These are phyloP conservation scores for Agapanthus africanus DNA, from an alignment of 106 monocot genomes.

Conservation along the genomic window DNA sequence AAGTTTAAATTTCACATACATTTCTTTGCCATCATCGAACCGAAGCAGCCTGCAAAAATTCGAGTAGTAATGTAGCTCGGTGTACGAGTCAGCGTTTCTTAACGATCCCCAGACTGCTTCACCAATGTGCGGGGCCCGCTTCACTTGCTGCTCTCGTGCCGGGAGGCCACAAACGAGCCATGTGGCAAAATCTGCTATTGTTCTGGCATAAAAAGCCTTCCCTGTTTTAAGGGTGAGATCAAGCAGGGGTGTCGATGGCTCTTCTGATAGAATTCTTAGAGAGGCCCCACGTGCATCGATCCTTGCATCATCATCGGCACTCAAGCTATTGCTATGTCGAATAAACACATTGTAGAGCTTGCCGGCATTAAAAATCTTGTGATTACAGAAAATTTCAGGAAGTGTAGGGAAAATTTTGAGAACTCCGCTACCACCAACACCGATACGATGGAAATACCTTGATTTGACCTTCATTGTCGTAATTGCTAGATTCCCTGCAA, in stretches of 20 bases:
- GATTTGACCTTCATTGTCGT: conserved; percentile 48
- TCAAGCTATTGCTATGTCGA: conserved; percentile 48
- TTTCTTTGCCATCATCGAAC: conserved; percentile 33
- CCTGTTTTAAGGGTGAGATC: conserved; percentile 48
- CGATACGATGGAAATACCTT: conserved; percentile 47
- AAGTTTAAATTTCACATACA: conserved; percentile 45
- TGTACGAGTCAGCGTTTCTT: conserved; percentile 30
- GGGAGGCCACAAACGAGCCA: conserved; percentile 46
- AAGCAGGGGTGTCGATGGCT: conserved; percentile 9
- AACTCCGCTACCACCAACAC: conserved; percentile 31
- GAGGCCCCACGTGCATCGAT: conserved; percentile 46
- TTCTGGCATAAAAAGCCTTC: conserved; percentile 46
- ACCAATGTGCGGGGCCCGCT: conserved; percentile 32
- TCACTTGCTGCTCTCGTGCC: conserved; percentile 42
- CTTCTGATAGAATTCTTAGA: conserved; percentile 29
- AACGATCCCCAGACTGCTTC: conserved; percentile 54
- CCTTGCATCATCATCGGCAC: conserved; percentile 52
- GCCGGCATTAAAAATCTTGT: conserved; percentile 32
- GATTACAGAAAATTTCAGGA: conserved; percentile 19
- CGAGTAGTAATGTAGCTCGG: conserved; percentile 47
- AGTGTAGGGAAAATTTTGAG: conserved; percentile 23
- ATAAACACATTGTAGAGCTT: conserved; percentile 30
- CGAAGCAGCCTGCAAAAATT: conserved; percentile 36
- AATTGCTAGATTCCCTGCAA: conserved; percentile 40
- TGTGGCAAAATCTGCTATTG: conserved; percentile 36